Evolutionary conservation across 306 rosid genomes (phyloP), one percentile per base, ranked within the genome.

Genomic region (Trichosanthes truncata): DNA sequence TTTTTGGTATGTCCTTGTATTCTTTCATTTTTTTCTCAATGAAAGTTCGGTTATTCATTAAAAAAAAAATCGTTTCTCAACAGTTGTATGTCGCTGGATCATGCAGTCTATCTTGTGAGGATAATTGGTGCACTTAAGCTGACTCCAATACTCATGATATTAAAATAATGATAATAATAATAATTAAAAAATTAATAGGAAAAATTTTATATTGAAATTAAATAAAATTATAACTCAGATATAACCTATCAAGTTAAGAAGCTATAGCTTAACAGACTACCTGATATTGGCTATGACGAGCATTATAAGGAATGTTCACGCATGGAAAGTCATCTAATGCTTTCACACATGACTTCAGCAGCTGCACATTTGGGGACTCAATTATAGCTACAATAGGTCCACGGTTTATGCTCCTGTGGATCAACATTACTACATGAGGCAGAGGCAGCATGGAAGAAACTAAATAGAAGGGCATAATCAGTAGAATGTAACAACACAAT

Each of bases 261-360:
- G 40, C 52, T 26, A 72, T 46, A 14, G 59, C 7, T 72, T 46
- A 48, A 23, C 48, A 72, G 36, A 84, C 78, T 87, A 91, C 98
- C 97, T 91, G 97, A 79, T 95, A 95, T 57, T 92, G 91, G 88
- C 93, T 85, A 82, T 95, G 97, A 57, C 97, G 98, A 45, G 93
- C 97, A 89, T 95, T 95, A 57, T 84, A 89, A 77, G 98, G 98
- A 75, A 95, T 84, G 87, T 80, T 87, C 80, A 92, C 91, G 79
- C 97, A 95, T 71, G 98, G 98, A 82, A 92, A 95, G 48, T 89
- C 91, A 78, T 95, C 96, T 18, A 92, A 87, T 55, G 86, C 90
- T 81, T 84, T 89, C 81, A 95, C 74, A 80, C 88, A 86, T 72
- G 76, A 87, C 88, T 88, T 95, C 82, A 92, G 77, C 66, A 80